Conservation (phyloP, 2,329 filamentous ascomycete species). For the Neocatenulostroma microsporum region DNA sequence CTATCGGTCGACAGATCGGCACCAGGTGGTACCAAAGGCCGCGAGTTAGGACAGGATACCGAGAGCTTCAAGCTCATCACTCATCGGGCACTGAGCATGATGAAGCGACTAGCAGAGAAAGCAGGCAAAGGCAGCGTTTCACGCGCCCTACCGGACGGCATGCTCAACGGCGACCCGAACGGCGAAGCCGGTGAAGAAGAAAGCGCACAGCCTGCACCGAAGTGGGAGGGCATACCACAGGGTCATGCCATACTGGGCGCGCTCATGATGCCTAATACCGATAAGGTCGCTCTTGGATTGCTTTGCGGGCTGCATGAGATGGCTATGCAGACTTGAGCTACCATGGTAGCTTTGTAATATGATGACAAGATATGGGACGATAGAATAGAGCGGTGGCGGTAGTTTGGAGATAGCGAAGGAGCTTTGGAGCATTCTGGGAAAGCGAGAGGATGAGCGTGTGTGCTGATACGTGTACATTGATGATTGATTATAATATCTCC, state of each 20-base stretch:
- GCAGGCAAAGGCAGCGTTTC: constrained; percentile 21
- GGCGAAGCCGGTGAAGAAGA: constrained; percentile 18
- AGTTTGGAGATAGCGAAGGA: too few relatives aligned
- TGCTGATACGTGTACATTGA: background rate
- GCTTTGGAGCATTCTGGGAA: too few relatives aligned
- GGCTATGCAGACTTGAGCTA: constrained; percentile 23
- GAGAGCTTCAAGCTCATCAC: constrained; percentile 30
- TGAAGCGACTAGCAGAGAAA: constrained; percentile 41
- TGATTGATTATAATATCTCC: background rate
- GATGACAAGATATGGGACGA: too few relatives aligned
- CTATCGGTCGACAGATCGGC: constrained; percentile 53
- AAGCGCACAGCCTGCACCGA: constrained; percentile 19
- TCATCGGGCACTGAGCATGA: constrained; percentile 40
- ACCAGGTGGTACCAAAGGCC: constrained; percentile 9
- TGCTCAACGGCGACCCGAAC: constrained; percentile 15
- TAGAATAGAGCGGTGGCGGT: too few relatives aligned
- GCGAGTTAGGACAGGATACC: constrained; percentile 22
- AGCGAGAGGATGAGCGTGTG: too few relatives aligned
- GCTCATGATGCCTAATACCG: constrained; percentile 37
- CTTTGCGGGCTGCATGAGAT: constrained; percentile 31
- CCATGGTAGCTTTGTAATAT: too few relatives aligned
- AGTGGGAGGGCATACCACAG: constrained; percentile 39
- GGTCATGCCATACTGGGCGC: constrained; percentile 42
- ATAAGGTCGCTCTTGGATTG: constrained; percentile 37
- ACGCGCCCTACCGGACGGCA: background rate